Evolutionary conservation across 1,284 basidiomycete genomes (phyloP).

Genomic region (Hymenochaete sp.): DNA sequence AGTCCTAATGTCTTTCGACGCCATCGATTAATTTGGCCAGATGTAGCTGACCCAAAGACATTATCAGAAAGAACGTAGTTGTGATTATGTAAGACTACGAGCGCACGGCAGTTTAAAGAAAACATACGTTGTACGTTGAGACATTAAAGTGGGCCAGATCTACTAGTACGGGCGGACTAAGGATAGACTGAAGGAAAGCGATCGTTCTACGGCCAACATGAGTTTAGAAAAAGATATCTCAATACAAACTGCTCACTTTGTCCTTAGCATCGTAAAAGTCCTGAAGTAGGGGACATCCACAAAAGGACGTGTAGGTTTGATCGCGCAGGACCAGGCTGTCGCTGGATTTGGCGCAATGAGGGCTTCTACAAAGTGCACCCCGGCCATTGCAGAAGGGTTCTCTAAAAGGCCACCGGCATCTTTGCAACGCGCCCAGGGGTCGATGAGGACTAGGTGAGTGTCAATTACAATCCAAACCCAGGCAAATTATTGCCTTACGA

Average conservation of each 20-base stretch:
- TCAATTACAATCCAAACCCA: too few relatives aligned
- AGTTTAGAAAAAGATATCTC: conserved; percentile 7
- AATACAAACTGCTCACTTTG: conserved; percentile 34
- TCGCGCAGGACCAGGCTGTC: too few relatives aligned
- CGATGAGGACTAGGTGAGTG: conserved; percentile 48
- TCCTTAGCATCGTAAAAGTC: conserved; percentile 72
- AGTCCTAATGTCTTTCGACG: conserved; percentile 48
- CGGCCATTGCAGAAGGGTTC: conserved; percentile 71
- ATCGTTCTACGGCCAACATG: conserved; percentile 40
- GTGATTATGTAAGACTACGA: too few relatives aligned
- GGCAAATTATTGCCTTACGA: too few relatives aligned
- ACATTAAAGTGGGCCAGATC: conserved; percentile 45
- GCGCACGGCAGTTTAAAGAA: too few relatives aligned
- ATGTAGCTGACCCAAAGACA: conserved; percentile 68
- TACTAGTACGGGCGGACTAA: conserved; percentile 46
- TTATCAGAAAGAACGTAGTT: conserved; percentile 66
- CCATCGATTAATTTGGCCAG: conserved; percentile 70
- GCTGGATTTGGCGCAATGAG: conserved; percentile 43
- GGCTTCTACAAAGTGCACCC: conserved; percentile 75
- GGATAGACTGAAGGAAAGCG: conserved; percentile 57
- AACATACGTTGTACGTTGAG: conserved; percentile 35
- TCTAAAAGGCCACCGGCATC: conserved; percentile 70
- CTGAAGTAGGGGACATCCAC: conserved; percentile 55
- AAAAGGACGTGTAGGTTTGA: conserved; percentile 9
- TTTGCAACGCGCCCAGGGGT: conserved; percentile 64